Evolutionary conservation across 805 yeast genomes (phyloP).

Genomic region (Nakazawaea ambrosiae): DNA sequence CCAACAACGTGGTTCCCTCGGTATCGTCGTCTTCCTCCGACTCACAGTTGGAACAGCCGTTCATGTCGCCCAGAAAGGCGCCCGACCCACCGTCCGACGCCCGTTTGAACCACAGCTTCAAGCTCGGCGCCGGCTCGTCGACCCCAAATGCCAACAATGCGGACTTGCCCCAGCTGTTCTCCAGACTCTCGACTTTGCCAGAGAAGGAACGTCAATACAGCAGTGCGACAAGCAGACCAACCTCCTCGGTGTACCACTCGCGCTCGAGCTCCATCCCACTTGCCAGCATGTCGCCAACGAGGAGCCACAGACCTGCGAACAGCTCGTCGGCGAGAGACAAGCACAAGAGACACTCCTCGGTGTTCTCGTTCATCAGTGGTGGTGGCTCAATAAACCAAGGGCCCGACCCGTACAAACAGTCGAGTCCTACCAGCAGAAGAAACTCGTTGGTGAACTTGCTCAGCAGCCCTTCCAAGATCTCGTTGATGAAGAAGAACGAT

Average conservation of each 20-base stretch:
- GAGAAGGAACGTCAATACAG: conserved; percentile 8
- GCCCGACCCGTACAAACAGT: conserved; percentile 7
- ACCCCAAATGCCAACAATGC: not conserved
- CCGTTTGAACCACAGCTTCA: conserved; percentile 14
- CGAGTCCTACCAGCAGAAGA: conserved; percentile 6
- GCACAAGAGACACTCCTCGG: conserved; percentile 57
- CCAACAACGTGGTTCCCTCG: too few relatives aligned
- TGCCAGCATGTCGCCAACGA: conserved; percentile 19
- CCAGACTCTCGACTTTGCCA: conserved; percentile 9
- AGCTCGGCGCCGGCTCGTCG: conserved; percentile 17
- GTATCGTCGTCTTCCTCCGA: not conserved
- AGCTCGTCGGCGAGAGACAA: conserved; percentile 19
- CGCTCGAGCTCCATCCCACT: conserved; percentile 29
- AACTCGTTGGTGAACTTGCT: conserved; percentile 10
- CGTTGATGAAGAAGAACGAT: conserved; percentile 9
- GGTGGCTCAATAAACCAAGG: conserved; percentile 4
- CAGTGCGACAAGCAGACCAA: conserved; percentile 11
- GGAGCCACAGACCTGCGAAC: conserved; percentile 24
- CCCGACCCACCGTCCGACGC: conserved; percentile 55
- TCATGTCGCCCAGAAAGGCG: conserved; percentile 65
- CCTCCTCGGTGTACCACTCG: conserved; percentile 35
- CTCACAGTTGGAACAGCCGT: conserved; percentile 18
- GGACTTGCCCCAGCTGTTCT: conserved; percentile 1
- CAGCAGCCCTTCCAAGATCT: conserved; percentile 10
- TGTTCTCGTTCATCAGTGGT: conserved; percentile 41